Percentiles rank a stretch among this genome's conserved stretches.
Evolutionary conservation across 2,329 filamentous ascomycete species (phyloP).

Genomic region (Aspergillus pseudoviridinutans): DNA sequence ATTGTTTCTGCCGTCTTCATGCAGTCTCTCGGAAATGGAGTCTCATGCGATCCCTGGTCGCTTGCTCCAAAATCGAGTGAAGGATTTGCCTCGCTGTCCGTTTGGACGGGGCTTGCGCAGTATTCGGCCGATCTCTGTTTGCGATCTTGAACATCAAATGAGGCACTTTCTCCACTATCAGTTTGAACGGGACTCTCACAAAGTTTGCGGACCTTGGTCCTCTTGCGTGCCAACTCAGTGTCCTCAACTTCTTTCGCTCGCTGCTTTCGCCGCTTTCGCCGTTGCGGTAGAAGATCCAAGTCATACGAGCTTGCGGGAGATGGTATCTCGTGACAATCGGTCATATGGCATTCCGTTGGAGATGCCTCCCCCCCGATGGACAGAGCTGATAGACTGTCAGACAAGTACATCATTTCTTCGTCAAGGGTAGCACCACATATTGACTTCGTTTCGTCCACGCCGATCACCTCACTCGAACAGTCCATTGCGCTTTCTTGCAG

Average conservation of each 20-base stretch:
- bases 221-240: background rate
- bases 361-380: background rate
- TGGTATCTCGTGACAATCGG: background rate
- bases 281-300: background rate
- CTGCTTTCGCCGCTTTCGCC: background rate
- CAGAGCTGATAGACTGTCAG: background rate
- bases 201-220: background rate
- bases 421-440: background rate
- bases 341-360: background rate
- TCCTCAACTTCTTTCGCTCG: background rate
- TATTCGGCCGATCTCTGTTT: no score
- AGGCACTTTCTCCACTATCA: background rate
- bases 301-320: background rate
- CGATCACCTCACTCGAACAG: background rate
- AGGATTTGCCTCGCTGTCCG: no score
- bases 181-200: background rate
- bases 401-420: background rate
- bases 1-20: background rate
- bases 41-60: no score
- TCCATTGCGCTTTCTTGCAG: background rate
- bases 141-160: no score
- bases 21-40: background rate
- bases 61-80: no score
- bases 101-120: no score
- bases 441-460: background rate